phyloP scores from a whole-genome alignment of 495 filamentous ascomycete species.

The Neurospora hispaniola region DNA sequence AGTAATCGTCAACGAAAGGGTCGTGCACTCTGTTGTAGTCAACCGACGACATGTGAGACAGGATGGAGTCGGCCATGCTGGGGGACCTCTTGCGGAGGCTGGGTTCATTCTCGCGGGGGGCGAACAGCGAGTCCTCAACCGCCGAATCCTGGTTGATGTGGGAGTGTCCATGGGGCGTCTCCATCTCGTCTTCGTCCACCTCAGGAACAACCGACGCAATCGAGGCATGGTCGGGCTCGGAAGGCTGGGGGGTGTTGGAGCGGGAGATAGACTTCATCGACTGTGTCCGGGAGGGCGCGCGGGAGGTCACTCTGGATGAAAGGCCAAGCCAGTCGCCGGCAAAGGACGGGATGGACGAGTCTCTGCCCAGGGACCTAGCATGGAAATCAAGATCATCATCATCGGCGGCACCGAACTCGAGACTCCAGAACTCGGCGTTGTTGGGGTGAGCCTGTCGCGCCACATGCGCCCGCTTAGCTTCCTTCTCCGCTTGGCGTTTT shows the following conservation, averaged over 20 bases:
- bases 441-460: conserved; percentile 27
- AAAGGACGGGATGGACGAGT: conserved; percentile 15
- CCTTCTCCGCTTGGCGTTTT: conserved; percentile 45
- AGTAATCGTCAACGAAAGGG: conserved; percentile 69
- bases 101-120: conserved; percentile 51
- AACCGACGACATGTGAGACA: conserved; percentile 49
- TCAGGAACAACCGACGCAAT: background rate
- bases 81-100: conserved; percentile 43
- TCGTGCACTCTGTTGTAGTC: conserved; percentile 43
- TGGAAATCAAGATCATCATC: conserved; percentile 40
- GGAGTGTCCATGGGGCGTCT: conserved; percentile 29
- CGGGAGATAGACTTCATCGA: conserved; percentile 36
- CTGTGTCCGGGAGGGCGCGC: conserved; percentile 33
- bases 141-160: conserved; percentile 43
- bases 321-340: conserved; percentile 16
- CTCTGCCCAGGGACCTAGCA: conserved; percentile 23
- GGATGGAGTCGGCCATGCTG: conserved; percentile 50
- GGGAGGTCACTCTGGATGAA: conserved; percentile 32
- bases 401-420: conserved; percentile 66
- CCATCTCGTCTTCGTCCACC: conserved; percentile 32
- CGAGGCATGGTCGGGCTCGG: conserved; percentile 30
- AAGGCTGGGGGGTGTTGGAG: conserved; percentile 32
- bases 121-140: conserved; percentile 68
- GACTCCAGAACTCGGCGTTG: conserved; percentile 58
- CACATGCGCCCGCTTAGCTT: conserved; percentile 40